These are phyloP conservation scores for Luzula sylvatica DNA, from an alignment of 176 grass and related monocot genomes.

Conservation along the genomic window DNA sequence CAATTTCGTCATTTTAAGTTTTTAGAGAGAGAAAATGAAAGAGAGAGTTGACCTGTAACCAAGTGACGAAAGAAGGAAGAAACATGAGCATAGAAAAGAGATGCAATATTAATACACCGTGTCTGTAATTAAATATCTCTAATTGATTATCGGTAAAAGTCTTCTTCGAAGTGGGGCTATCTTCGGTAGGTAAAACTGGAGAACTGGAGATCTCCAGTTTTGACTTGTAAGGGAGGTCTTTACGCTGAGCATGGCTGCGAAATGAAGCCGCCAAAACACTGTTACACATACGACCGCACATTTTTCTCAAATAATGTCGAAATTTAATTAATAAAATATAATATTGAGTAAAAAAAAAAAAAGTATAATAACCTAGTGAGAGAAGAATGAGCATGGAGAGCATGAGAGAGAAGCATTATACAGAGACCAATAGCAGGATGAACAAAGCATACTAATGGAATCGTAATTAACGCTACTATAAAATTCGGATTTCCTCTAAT, in stretches of 20 bases:
- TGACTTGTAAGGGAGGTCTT: slow-evolving; percentile 30
- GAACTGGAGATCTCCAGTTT: slow-evolving; percentile 35
- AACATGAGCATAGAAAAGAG: slow-evolving; percentile 82
- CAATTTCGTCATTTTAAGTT: neutral
- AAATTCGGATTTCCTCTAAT: slow-evolving; percentile 56
- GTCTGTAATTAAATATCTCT: slow-evolving; percentile 65
- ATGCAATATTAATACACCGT: slow-evolving; percentile 77
- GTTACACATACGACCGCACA: slow-evolving; percentile 23
- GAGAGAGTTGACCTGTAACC: slow-evolving; percentile 60
- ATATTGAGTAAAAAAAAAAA: slow-evolving; percentile 10
- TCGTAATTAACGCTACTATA: slow-evolving; percentile 56
- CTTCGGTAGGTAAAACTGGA: slow-evolving; percentile 50
- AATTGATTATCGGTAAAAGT: slow-evolving; percentile 85
- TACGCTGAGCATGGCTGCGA: slow-evolving; percentile 65
- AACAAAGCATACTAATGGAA: slow-evolving; percentile 67
- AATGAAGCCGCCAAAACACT: slow-evolving; percentile 85
- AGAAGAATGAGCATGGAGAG: slow-evolving; percentile 51
- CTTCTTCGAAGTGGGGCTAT: slow-evolving; percentile 56
- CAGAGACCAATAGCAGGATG: slow-evolving; percentile 83
- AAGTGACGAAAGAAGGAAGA: slow-evolving; percentile 73
- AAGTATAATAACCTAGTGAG: slow-evolving; percentile 84
- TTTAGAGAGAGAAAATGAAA: neutral
- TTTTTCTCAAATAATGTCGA: neutral
- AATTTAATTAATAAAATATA: neutral
- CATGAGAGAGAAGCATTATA: slow-evolving; percentile 75